Evolutionary conservation across 352 stramenopile species (phyloP), one percentile per base, ranked within the genome.

Genomic region (Globisporangium spinosum): DNA sequence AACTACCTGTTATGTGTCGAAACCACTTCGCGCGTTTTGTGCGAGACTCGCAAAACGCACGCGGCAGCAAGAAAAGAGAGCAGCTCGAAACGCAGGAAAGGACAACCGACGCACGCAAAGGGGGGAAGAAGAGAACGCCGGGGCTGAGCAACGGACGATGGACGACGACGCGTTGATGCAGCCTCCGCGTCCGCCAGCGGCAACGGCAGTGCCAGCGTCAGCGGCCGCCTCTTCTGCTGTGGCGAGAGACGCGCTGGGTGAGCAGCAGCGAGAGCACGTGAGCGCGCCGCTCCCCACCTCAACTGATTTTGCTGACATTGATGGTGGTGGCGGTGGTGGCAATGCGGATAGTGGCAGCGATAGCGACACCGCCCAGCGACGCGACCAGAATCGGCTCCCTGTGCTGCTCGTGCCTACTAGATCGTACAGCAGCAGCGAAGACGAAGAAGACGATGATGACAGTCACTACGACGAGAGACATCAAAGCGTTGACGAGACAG

Each of bases 361-460:
- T 2, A 53, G 62, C 15, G 62, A 34, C 15, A 13, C 32, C 43
- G 32, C 54, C 20, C 49, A 51, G 32, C 34, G n/a, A 23, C 32
- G 49, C 10, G 34, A 35, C 9, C 62, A 40, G 22, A 67, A 20
- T 12, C 47, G 49, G 0, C 55, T 54, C 20, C 63, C 63, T 9
- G 64, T 70, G 64, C 22, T 70, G 23, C 57, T 82, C 9, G 35
- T 80, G 47, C 65, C 75, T 3, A 59, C 73, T 13, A 65, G 63
- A 20, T 61, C 70, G 2, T 79, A 79, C 63, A 77, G 73, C 59
- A 82, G 64, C 29, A 63, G 35, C n/a, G 61, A 65, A 54, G 62
- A 54, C 34, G 65, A 65, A 25, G 51, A 61, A 9, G 59, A 73
- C 10, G 64, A 27, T n/a, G 61, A 40, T 2, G 45, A 59, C 9